Conservation (phyloP, 306 rosid genomes). For the Castanea sativa region DNA sequence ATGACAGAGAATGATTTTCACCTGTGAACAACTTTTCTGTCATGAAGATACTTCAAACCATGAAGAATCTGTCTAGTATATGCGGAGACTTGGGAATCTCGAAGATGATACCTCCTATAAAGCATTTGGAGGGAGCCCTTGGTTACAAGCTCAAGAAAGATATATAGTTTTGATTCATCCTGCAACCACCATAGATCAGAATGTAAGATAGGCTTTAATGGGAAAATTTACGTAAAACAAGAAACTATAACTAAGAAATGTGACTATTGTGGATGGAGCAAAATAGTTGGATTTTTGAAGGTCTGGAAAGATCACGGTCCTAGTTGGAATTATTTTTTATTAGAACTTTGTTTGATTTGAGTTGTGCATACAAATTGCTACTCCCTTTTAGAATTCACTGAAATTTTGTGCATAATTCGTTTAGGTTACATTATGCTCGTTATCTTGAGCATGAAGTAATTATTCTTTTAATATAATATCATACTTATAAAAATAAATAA, state of each 20-base stretch:
- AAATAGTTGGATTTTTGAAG: no score
- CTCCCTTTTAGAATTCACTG: no score
- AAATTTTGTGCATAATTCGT: no score
- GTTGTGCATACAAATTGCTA: no score
- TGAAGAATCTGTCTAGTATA: constrained; percentile 86
- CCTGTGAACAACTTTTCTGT: constrained; percentile 89
- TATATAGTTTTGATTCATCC: constrained; percentile 79
- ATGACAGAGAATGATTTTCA: constrained; percentile 24
- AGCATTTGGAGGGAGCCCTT: constrained; percentile 81
- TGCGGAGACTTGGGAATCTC: constrained; percentile 80
- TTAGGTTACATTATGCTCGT: no score
- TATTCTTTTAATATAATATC: no score
- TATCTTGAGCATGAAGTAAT: no score
- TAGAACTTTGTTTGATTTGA: no score
- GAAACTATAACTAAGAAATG: constrained; percentile 5
- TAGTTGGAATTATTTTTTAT: no score
- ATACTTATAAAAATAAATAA: not conserved
- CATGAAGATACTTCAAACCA: constrained; percentile 96
- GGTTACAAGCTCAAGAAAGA: constrained; percentile 87
- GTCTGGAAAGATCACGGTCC: no score
- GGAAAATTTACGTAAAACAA: constrained; percentile 8
- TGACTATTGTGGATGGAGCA: no score
- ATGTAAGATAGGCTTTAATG: constrained; percentile 11
- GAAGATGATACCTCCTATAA: constrained; percentile 56
- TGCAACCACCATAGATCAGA: constrained; percentile 40